Evolutionary conservation across 2,329 filamentous ascomycete genomes (phyloP).

Genomic region (Metarhizium robertsii): DNA sequence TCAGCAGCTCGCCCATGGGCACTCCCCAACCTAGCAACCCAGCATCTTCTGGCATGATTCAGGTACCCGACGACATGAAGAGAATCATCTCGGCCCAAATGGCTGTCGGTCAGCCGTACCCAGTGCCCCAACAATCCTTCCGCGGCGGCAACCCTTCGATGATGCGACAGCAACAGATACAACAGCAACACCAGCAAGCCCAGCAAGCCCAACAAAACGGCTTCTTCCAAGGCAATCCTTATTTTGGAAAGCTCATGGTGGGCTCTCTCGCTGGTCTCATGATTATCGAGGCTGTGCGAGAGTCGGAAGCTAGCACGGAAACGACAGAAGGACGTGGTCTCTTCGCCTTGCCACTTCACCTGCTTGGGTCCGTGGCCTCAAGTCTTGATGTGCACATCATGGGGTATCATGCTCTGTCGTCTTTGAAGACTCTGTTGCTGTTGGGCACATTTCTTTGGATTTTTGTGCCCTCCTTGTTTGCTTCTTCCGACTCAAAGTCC

Average conservation of each 20-base stretch:
- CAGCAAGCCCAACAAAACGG: slow-evolving; percentile 39
- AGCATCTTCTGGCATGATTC: slow-evolving; percentile 48
- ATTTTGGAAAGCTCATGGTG: slow-evolving; percentile 76
- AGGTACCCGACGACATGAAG: slow-evolving; percentile 58
- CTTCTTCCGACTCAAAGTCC: slow-evolving; percentile 35
- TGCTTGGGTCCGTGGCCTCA: slow-evolving; percentile 40
- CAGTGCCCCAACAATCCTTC: slow-evolving; percentile 38
- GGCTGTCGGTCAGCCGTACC: slow-evolving; percentile 45
- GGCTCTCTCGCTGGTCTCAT: slow-evolving; percentile 87
- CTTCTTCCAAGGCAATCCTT: slow-evolving; percentile 46
- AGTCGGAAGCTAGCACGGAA: slow-evolving; percentile 56
- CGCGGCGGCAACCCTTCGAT: slow-evolving; percentile 31
- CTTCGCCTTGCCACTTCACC: slow-evolving; percentile 51
- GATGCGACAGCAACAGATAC: slow-evolving; percentile 47
- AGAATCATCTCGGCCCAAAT: slow-evolving; percentile 50
- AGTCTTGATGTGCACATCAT: slow-evolving; percentile 41
- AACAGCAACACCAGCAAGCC: slow-evolving; percentile 37
- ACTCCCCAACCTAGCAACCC: slow-evolving; percentile 29
- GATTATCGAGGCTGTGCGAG: slow-evolving; percentile 72
- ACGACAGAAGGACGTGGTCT: slow-evolving; percentile 57
- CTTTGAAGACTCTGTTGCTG: slow-evolving; percentile 43
- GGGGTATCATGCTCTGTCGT: slow-evolving; percentile 45
- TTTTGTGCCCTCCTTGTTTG: slow-evolving; percentile 44
- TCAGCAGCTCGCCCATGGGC: slow-evolving; percentile 34
- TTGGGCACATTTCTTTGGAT: slow-evolving; percentile 45